Conservation (phyloP, 75 land plant genomes). For the Sequoia sempervirens region DNA sequence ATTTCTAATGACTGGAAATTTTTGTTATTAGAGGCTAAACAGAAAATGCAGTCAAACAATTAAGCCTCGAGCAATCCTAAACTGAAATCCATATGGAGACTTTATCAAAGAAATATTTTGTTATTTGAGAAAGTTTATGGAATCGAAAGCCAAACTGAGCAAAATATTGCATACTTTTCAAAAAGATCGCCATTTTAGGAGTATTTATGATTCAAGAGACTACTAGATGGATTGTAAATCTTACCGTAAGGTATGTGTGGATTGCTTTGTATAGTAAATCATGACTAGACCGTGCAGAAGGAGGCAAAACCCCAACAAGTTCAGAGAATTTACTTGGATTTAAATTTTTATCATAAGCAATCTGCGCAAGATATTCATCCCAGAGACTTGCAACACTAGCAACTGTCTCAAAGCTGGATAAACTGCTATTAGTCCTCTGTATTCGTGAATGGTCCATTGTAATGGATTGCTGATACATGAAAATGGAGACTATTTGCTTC, state of each 20-base stretch:
- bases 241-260: conserved; percentile 60
- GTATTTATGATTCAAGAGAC: background rate
- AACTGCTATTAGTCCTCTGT: conserved; percentile 11
- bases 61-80: background rate
- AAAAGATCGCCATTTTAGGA: background rate
- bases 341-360: conserved; percentile 47
- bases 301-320: conserved; percentile 57
- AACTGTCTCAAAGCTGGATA: conserved; percentile 13
- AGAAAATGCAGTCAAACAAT: background rate
- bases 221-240: background rate
- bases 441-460: background rate
- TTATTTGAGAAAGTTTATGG: background rate
- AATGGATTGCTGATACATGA: conserved; percentile 8
- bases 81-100: background rate
- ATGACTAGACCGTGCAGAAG: conserved; percentile 43
- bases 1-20: background rate
- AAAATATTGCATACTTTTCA: background rate
- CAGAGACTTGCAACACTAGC: conserved; percentile 61
- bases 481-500: conserved; percentile 47
- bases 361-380: conserved; percentile 55
- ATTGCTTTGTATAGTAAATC: conserved; percentile 75
- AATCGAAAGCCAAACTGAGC: background rate
- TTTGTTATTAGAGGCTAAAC: background rate
- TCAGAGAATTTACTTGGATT: conserved; percentile 45
- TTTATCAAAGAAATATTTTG: background rate